Percentiles rank a stretch among this genome's conserved stretches.
Conservation (phyloP, 2,329 filamentous ascomycete species). For the Thelonectria blattea region DNA sequence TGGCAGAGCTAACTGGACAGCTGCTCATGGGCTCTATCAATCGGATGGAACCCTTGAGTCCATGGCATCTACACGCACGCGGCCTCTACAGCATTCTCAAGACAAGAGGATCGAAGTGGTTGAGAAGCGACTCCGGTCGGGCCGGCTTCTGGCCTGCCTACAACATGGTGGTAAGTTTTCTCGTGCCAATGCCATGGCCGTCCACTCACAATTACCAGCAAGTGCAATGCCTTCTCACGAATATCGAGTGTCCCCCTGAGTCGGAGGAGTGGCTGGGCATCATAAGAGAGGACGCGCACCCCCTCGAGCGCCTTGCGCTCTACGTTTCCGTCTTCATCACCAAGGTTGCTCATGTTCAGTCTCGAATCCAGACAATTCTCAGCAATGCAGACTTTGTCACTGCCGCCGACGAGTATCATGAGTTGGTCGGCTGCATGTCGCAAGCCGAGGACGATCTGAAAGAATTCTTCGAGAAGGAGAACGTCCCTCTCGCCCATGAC, state of each 20-base stretch:
- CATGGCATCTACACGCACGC: conserved; percentile 47
- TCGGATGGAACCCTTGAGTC: conserved; percentile 33
- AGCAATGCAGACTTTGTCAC: conserved; percentile 35
- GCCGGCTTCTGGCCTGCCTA: conserved; percentile 47
- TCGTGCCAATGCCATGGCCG: neutral
- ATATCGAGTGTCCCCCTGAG: conserved; percentile 44
- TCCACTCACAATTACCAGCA: conserved; percentile 40
- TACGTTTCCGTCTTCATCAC: conserved; percentile 38
- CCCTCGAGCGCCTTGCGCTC: conserved; percentile 39
- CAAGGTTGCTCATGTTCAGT: conserved; percentile 38
- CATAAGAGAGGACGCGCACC: conserved; percentile 35
- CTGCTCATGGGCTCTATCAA: conserved; percentile 47
- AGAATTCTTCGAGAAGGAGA: conserved; percentile 22
- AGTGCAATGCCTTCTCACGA: conserved; percentile 44
- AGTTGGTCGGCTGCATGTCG: conserved; percentile 35
- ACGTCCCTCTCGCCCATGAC: conserved; percentile 8
- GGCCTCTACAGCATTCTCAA: conserved; percentile 48
- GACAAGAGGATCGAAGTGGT: conserved; percentile 38
- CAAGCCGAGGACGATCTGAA: conserved; percentile 35
- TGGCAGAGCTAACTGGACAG: conserved; percentile 33
- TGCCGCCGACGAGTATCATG: conserved; percentile 38
- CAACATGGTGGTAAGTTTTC: conserved; percentile 46
- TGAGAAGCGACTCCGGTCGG: conserved; percentile 37
- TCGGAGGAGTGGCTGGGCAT: conserved; percentile 44
- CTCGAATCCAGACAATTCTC: conserved; percentile 38